Conservation (phyloP, 257 asterid species). For the Nicotiana noctiflora region DNA sequence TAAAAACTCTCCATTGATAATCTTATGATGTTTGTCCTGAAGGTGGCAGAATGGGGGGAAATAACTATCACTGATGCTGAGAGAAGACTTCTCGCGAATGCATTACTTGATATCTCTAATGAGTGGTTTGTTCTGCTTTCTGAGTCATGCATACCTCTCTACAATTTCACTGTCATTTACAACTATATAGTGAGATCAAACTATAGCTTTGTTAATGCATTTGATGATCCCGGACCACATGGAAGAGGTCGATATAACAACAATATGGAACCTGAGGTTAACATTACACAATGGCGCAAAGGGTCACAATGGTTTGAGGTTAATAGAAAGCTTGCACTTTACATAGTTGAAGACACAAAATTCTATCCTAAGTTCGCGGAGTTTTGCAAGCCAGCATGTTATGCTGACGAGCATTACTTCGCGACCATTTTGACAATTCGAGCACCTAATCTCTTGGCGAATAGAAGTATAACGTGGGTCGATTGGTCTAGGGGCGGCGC, state of each 20-base stretch:
- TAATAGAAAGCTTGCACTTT: constrained; percentile 42
- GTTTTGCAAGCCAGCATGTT: constrained; percentile 57
- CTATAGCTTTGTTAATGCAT: constrained; percentile 44
- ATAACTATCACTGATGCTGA: constrained; percentile 66
- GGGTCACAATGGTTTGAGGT: constrained; percentile 70
- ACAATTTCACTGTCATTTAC: constrained; percentile 44
- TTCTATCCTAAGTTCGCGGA: constrained; percentile 44
- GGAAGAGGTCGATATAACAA: constrained; percentile 65
- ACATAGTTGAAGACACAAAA: constrained; percentile 34
- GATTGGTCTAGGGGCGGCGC: constrained; percentile 81
- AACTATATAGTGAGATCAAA: constrained; percentile 34
- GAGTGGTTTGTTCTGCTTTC: constrained; percentile 52
- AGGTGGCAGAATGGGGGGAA: constrained; percentile 67
- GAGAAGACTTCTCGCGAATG: constrained; percentile 52
- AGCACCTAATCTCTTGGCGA: constrained; percentile 36
- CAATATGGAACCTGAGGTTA: constrained; percentile 52
- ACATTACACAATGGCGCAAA: constrained; percentile 52
- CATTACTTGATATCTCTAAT: constrained; percentile 49
- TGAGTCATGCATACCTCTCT: constrained; percentile 58
- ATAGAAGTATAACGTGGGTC: constrained; percentile 50
- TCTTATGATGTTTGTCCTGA: background rate
- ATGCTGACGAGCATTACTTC: constrained; percentile 64
- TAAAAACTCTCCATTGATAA: too few relatives aligned
- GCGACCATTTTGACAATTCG: constrained; percentile 47
- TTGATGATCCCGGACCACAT: constrained; percentile 51